phyloP scores from a whole-genome alignment of 1,284 basidiomycete species.

The Neolentinus lepideus region DNA sequence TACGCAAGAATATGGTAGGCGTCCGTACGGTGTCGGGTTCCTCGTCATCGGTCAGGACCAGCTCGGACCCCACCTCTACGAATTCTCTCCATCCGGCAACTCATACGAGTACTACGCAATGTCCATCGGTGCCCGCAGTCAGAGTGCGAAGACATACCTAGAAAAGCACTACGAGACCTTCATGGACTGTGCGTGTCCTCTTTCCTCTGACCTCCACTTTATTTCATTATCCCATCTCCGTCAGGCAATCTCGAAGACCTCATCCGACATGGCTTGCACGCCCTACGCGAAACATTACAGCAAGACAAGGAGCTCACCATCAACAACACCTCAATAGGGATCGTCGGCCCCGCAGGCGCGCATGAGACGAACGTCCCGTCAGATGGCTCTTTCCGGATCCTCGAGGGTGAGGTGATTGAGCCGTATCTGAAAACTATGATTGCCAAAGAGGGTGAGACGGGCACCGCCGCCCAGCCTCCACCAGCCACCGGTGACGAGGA shows the following conservation, averaged over 20 bases:
- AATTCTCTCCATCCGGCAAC: constrained; percentile 96
- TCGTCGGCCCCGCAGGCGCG: constrained; percentile 66
- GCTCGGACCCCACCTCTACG: constrained; percentile 94
- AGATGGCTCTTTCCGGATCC: constrained; percentile 65
- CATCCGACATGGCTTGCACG: constrained; percentile 87
- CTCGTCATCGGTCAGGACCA: constrained; percentile 95
- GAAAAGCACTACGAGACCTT: constrained; percentile 93
- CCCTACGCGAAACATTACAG: constrained; percentile 91
- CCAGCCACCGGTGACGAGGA: constrained; percentile 51
- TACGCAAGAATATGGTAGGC: constrained; percentile 96
- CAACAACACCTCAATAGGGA: constrained; percentile 90
- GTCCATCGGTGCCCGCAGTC: constrained; percentile 95
- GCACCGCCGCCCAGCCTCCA: constrained; percentile 18
- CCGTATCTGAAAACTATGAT: constrained; percentile 69
- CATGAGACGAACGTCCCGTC: constrained; percentile 47
- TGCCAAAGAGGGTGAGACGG: constrained; percentile 44
- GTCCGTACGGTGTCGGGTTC: constrained; percentile 98
- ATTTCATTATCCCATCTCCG: constrained; percentile 1
- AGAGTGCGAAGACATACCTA: constrained; percentile 97
- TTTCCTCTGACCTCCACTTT: constrained; percentile 4
- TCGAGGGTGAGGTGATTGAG: constrained; percentile 71
- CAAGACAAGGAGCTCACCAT: constrained; percentile 93
- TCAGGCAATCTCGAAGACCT: constrained; percentile 79
- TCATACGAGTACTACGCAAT: constrained; percentile 99
- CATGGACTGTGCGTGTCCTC: constrained; percentile 59